Evolutionary conservation across 805 yeast genomes (phyloP), one percentile per base, ranked within the genome.

Genomic region (Ogataea pignaliae): DNA sequence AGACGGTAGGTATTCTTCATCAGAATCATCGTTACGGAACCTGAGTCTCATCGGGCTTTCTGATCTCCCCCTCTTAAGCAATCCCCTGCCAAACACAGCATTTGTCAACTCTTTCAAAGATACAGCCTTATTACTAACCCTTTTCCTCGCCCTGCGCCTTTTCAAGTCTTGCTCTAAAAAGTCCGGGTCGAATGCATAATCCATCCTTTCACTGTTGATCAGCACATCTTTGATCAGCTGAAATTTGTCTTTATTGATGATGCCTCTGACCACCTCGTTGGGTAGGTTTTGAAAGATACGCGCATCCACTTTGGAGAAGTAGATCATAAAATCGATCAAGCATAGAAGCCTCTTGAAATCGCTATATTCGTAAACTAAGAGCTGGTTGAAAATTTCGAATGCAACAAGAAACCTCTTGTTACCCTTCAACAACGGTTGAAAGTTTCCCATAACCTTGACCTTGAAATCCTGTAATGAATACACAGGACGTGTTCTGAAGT

Each of bases 241-340:
- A 42, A 54, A 55, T 3, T 47, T 32, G 5, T 47, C 37, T 3
- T 36, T 16, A 3, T 43, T 34, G 1, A 43, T 12, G 2, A 52
- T 31, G 10, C 38, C 42, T 10, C 37, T 29, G 7, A 53, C 29
- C 2, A 59, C 34, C n/a, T 56, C 62, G 40, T 50, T 54, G 2
- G 62, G 62, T 12, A 59, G 42, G 15, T 42, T 39, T 3, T 45
- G 42, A 39, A 57, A 59, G 7, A 34, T 43, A n/a, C 42, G 42
- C 6, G 56, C 37, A 38, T 59, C 56, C 29, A 49, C 39, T 21
- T 50, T 53, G 5, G 58, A 51, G 18, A 59, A 40, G 26, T 50
- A 52, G 4, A 59, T 42, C 38, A 48, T 26, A 21, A 55, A 56
- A 46, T 59, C 64, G 31, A 59, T 47, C 16, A 59, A n/a, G 30